Evolutionary conservation across 148 eudicot genomes (phyloP), one percentile per base, ranked within the genome.

Genomic region (Cornus kousa): DNA sequence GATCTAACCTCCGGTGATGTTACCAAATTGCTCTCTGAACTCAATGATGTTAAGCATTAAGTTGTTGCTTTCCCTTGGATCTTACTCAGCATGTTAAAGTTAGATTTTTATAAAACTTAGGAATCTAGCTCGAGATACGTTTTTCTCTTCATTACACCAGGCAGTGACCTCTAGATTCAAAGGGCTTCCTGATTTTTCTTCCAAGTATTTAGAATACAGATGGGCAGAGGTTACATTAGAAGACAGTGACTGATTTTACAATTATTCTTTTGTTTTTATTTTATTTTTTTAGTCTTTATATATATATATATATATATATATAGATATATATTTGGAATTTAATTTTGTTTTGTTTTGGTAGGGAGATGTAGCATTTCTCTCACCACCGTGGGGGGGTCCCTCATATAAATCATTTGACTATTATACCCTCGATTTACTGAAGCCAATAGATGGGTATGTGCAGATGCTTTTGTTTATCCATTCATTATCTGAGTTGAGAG

Each of bases 351-450:
- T 70, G 19, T 74, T 81, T 79, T 70, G 14, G 67, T 68, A 86
- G 91, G 91, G 86, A 65, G 87, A 88, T 6, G 79, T 78, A 35
- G 80, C 80, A 23, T 88, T 28, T 82, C 88, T 88, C 67, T 80
- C 91, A 76, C 91, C 91, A 65, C 91, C 91, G 64, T 88, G 91
- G 91, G 91, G 91, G 9, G 91, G 91, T 70, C 91, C 91, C 24
- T 83, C 88, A 65, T 88, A 88, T 71, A 84, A 70, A 75, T 59
- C 70, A 73, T 76, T 59, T 16, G 82, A 80, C 71, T 80, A 77
- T 37, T 88, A 77, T 39, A 86, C 91, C 24, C 91, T 88, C 68
- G 87, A 88, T 78, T 70, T 80, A 39, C 78, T 88, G 86, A 88
- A 86, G 87, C 91, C 91, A 60, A 84, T 70, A 78, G 87, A 88